Conservation (phyloP, 2,329 filamentous ascomycete genomes). For the Penicillium sp. region DNA sequence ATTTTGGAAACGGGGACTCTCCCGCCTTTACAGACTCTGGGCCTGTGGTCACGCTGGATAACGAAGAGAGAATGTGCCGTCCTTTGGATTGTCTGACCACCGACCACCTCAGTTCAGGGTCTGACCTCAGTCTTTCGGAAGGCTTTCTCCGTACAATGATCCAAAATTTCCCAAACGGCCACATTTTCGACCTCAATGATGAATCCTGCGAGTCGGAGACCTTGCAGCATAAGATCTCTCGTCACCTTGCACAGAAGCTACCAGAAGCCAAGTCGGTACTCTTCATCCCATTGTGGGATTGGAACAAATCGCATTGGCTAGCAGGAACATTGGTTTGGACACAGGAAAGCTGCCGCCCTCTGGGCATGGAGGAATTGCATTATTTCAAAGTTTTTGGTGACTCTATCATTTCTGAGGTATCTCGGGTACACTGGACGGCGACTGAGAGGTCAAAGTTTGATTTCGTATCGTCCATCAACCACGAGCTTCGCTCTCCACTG, state of each 20-base stretch:
- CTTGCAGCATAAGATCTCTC: conserved; percentile 3
- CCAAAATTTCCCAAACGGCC: conserved; percentile 23
- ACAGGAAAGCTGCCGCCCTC: conserved; percentile 14
- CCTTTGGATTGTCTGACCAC: background rate
- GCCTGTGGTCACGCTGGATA: background rate
- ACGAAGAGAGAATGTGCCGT: background rate
- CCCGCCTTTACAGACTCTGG: background rate
- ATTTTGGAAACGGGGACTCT: conserved; percentile 21
- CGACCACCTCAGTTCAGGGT: background rate
- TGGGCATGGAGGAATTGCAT: conserved; percentile 30
- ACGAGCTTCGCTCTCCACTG: conserved; percentile 52
- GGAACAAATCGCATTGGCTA: conserved; percentile 35
- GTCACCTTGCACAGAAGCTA: conserved; percentile 17
- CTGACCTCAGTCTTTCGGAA: conserved; percentile 4
- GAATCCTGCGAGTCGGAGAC: background rate
- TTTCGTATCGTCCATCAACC: conserved; percentile 54
- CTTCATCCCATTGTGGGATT: conserved; percentile 38
- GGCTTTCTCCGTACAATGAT: conserved; percentile 18
- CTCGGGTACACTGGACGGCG: conserved; percentile 32
- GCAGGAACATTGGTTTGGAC: conserved; percentile 34
- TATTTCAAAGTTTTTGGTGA: conserved; percentile 39
- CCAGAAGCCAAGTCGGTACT: conserved; percentile 28
- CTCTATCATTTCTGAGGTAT: conserved; percentile 36
- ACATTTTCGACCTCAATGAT: conserved; percentile 20
- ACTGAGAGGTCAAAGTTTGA: conserved; percentile 52